phyloP scores from a whole-genome alignment of 495 filamentous ascomycete species.

The Pyrenula aspistea region DNA sequence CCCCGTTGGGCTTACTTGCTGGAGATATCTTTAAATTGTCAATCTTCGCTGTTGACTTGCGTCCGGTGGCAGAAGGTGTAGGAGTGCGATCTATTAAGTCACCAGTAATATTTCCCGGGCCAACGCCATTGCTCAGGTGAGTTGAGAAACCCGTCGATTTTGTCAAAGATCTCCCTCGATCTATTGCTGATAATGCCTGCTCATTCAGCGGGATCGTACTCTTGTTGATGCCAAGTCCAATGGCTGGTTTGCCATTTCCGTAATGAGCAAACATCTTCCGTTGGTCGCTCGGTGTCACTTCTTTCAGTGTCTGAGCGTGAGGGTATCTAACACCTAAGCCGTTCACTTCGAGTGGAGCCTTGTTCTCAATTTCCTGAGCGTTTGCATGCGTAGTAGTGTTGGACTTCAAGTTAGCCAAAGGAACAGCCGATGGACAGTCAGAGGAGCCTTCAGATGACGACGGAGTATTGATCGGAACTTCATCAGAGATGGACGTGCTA shows the following conservation, averaged over 20 bases:
- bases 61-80: conserved; percentile 20
- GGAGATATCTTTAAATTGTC: neutral
- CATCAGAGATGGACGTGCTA: conserved; percentile 27
- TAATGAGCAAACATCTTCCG: neutral
- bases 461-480: conserved; percentile 9
- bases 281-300: neutral
- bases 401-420: conserved; percentile 9
- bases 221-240: neutral
- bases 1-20: neutral
- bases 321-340: neutral
- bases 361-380: conserved; percentile 18
- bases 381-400: conserved; percentile 8
- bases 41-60: conserved; percentile 4
- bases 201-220: neutral
- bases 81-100: conserved; percentile 14
- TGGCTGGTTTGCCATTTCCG: neutral
- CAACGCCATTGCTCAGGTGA: conserved; percentile 1
- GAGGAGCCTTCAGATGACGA: conserved; percentile 18
- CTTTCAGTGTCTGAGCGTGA: neutral
- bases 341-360: conserved; percentile 8
- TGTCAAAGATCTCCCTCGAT: neutral
- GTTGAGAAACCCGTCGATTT: conserved; percentile 3
- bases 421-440: conserved; percentile 21
- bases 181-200: neutral
- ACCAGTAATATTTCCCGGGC: conserved; percentile 6